Conservation (phyloP, 1,284 basidiomycete species). For the Fomitiporia mediterranea region DNA sequence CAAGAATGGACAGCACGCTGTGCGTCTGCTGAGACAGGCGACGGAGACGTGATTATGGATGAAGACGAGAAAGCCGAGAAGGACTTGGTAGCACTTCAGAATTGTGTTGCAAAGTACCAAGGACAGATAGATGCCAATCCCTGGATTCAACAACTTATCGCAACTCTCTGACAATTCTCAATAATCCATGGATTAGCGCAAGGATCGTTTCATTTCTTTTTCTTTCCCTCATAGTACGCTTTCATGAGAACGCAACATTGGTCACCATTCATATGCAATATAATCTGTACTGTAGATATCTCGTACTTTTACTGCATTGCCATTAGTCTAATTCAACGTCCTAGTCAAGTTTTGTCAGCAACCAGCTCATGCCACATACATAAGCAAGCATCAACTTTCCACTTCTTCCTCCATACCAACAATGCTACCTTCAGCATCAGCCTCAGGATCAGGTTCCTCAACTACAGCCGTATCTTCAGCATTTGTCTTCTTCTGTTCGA, state of each 20-base stretch:
- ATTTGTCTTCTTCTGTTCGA: conserved; percentile 26
- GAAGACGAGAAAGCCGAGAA: conserved; percentile 43
- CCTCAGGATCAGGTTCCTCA: conserved; percentile 7
- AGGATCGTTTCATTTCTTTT: too few relatives aligned
- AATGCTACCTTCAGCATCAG: conserved; percentile 9
- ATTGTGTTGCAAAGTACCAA: conserved; percentile 63
- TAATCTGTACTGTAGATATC: too few relatives aligned
- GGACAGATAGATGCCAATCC: conserved; percentile 67
- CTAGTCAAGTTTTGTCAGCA: too few relatives aligned
- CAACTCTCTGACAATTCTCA: conserved; percentile 33
- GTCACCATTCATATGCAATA: too few relatives aligned
- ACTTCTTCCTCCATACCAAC: too few relatives aligned
- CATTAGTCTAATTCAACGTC: too few relatives aligned
- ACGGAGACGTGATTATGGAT: conserved; percentile 56
- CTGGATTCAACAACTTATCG: conserved; percentile 70
- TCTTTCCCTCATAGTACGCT: too few relatives aligned
- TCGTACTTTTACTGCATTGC: too few relatives aligned
- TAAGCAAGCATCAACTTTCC: too few relatives aligned
- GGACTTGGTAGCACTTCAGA: conserved; percentile 63
- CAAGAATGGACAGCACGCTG: conserved; percentile 59
- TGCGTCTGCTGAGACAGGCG: conserved; percentile 31
- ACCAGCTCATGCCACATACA: too few relatives aligned
- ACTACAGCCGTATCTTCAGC: conserved; percentile 1
- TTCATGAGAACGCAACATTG: too few relatives aligned
- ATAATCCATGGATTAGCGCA: too few relatives aligned